Evolutionary conservation across 129 eudicot genomes (phyloP), one percentile per base, ranked within the genome.

Genomic region (Deinandra increscens): DNA sequence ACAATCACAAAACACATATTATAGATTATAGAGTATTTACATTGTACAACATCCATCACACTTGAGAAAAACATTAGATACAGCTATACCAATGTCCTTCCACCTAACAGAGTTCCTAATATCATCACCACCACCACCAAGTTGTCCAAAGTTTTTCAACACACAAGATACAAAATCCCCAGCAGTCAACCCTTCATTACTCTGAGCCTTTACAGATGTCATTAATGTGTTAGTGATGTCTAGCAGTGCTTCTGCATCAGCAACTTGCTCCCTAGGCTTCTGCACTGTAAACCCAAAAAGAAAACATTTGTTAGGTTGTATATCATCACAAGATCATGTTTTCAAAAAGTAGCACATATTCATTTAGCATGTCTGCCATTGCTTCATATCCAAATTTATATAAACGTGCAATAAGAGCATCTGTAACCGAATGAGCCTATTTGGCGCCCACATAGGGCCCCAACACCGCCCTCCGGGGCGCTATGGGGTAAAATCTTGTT

Each of bases 201-300:
- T 76, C 19, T 83, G 96, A 15, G 97, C 84, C 78, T 87, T 87
- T 9, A 94, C 99, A 73, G 99, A 85, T 22, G 83, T 72, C 77
- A 89, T 83, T 74, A 94, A 81, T 8, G 92, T 85, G 62, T 73
- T 87, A 17, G 97, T 79, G 33, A 94, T 89, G 71, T 94, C 97
- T 81, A 87, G 72, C 29, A 94, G 81, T 0, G 99, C 96, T 53
- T 94, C 99, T 4, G 99, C 99, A 85, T 94, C 99, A 5, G 97
- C 99, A 22, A 94, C 97, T 77, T 94, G 99, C 26, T 94, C 99
- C 70, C 99, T 79, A 22, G 99, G 99, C 71, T 85, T 94, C 79
- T 80, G 81, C 17, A 94, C 99, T 94, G 88, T 51, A 71, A 26
- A 29, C 55, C 49, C 17, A 50, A 4, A 7, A 37, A 49, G 39